Conservation (phyloP, 2,329 filamentous ascomycete genomes). For the Fusarium staphyleae region DNA sequence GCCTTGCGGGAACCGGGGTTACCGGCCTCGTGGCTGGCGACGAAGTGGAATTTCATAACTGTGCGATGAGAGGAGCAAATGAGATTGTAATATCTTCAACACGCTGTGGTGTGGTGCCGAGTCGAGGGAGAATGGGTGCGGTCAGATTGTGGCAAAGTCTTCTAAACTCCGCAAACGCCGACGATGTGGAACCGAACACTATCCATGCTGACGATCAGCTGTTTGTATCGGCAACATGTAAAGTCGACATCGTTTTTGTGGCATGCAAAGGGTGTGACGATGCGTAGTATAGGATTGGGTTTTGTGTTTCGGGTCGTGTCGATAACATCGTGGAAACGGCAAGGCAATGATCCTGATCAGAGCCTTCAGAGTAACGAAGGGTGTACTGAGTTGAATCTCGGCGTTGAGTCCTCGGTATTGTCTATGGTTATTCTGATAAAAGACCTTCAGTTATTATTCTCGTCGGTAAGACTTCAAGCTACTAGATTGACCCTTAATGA, state of each 20-base stretch:
- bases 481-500: no score
- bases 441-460: no score
- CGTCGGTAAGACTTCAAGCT: no score
- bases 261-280: background rate
- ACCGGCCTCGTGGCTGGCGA: slow-evolving; percentile 15
- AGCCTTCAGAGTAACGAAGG: background rate
- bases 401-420: background rate
- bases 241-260: background rate
- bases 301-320: background rate
- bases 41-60: slow-evolving; percentile 33
- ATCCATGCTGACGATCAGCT: background rate
- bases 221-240: background rate
- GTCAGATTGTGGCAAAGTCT: slow-evolving; percentile 14
- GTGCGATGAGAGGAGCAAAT: background rate
- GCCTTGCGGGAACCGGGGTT: slow-evolving; percentile 16
- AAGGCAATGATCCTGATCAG: background rate
- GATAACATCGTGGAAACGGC: background rate
- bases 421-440: no score
- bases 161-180: slow-evolving; percentile 31
- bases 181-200: background rate
- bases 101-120: background rate
- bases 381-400: background rate
- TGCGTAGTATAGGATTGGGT: background rate
- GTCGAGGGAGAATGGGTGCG: background rate
- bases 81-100: background rate